Evolutionary conservation across 805 yeast genomes (phyloP).

Genomic region (Danielia oregonensis): DNA sequence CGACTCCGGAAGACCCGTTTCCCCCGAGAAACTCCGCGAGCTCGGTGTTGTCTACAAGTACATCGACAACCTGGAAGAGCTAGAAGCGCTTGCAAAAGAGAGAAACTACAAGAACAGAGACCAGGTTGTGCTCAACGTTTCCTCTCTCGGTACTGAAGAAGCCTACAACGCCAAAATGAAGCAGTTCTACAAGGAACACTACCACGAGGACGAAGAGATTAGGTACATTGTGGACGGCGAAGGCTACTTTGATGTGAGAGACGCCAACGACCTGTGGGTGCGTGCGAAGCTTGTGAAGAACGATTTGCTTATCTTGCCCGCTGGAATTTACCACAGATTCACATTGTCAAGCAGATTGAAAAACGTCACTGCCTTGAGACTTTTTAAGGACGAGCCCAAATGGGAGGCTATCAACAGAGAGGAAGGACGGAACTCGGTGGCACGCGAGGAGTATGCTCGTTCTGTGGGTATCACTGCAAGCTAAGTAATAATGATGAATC

Average conservation of each 20-base stretch:
- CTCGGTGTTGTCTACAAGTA: slow-evolving; percentile 69
- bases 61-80: slow-evolving; percentile 47
- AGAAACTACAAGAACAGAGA: slow-evolving; percentile 82
- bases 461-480: slow-evolving; percentile 15
- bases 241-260: slow-evolving; percentile 88
- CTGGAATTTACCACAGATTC: slow-evolving; percentile 93
- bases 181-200: slow-evolving; percentile 76
- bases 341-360: slow-evolving; percentile 59
- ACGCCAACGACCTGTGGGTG: slow-evolving; percentile 63
- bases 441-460: slow-evolving; percentile 32
- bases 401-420: slow-evolving; percentile 87
- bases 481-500: neutral
- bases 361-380: slow-evolving; percentile 71
- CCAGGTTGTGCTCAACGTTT: slow-evolving; percentile 55
- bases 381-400: slow-evolving; percentile 93
- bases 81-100: slow-evolving; percentile 62
- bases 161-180: slow-evolving; percentile 63
- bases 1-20: slow-evolving; percentile 60
- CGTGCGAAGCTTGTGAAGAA: slow-evolving; percentile 60
- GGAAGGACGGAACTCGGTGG: slow-evolving; percentile 27
- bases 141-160: slow-evolving; percentile 51
- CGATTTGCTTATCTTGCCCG: slow-evolving; percentile 76
- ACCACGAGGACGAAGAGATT: slow-evolving; percentile 97
- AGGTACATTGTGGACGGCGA: slow-evolving; percentile 85
- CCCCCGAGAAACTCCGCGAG: slow-evolving; percentile 44